Evolutionary conservation across 768 basidiomycete species (phyloP), one percentile per base, ranked within the genome.

Genomic region (Wakefieldia striispora): DNA sequence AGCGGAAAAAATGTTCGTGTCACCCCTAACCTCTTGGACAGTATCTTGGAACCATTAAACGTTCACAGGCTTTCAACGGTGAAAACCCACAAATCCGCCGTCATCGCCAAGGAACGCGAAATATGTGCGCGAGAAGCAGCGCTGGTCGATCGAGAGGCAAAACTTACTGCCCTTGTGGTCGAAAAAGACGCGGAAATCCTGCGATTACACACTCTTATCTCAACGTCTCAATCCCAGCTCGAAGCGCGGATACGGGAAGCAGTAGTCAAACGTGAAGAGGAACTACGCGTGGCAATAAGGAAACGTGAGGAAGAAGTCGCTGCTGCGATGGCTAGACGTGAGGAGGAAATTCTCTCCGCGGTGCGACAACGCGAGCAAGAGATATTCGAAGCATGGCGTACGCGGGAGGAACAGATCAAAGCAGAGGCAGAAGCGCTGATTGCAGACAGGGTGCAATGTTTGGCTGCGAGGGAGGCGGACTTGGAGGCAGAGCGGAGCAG

Each of bases 291-390:
- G 17, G 73, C 84, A 33, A 80, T 89, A 19, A 73, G 76, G 61
- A 78, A 81, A 59, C 77, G 86, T 27, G 87, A 90, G 63, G 81
- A 82, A 43, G 86, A 88, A 60, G 82, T 90, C 4, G 81, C 79
- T 2, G 68, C 66, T 23, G 81, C 83, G 7, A 87, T 88, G 73
- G 69, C 77, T 21, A 69, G 76, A 45, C 72, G 88, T 2, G 88
- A 90, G 56, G 80, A 84, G 47, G 86, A 87, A 62, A 82, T 89
- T 36, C 75, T 87, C 74, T 77, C 79, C 16, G 83, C 85, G 2
- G 82, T 90, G 6, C 70, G 81, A 24, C 70, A 69, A 43, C 73
- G 86, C 6, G 88, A 89, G 56, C 78, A 72, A 17, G 84, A 88
- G 56, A 70, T 87, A 23, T 74, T 73, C 34, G 74, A 80, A 11